Evolutionary conservation across 106 monocot species (phyloP).

Genomic region (Dactylorhiza incarnata): DNA sequence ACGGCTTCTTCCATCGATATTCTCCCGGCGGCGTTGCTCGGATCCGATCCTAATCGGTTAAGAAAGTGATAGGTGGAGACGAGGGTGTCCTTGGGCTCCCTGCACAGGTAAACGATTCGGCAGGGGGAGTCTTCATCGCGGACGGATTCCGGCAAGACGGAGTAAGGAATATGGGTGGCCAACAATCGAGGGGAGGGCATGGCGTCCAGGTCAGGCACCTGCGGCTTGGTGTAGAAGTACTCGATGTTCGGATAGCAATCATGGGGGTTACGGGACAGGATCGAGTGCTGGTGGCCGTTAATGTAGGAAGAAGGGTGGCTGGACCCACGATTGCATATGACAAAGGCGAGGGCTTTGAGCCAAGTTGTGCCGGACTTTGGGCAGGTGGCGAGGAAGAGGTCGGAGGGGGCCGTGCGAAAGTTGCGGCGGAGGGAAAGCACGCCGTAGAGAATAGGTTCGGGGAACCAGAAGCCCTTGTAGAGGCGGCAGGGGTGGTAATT

Average conservation of each 20-base stretch:
- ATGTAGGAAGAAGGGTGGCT: no score
- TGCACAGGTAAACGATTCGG: conserved; percentile 28
- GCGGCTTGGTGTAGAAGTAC: not conserved
- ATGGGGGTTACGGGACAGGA: conserved; percentile 6
- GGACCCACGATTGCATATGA: not conserved
- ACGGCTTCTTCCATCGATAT: conserved; percentile 3
- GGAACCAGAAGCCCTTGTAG: conserved; percentile 1
- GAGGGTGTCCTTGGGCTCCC: conserved; percentile 30
- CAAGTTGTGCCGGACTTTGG: conserved; percentile 10
- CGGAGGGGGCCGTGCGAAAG: not conserved
- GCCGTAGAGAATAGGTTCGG: not conserved
- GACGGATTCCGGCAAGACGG: conserved; percentile 17
- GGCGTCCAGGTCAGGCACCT: not conserved
- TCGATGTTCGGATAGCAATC: conserved; percentile 5
- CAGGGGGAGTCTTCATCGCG: conserved; percentile 7
- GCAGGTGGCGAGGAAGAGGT: conserved; percentile 2
- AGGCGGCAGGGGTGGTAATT: not conserved
- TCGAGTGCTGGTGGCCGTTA: not conserved
- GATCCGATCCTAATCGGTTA: not conserved
- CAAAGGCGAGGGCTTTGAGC: conserved; percentile 18
- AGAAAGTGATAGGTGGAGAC: conserved; percentile 27
- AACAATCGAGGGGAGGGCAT: conserved; percentile 9
- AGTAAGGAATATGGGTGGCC: not conserved
- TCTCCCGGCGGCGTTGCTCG: not conserved
- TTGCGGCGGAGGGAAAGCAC: not conserved